Evolutionary conservation across 768 basidiomycete genomes (phyloP).

Genomic region (Mycena olivaceomarginata): DNA sequence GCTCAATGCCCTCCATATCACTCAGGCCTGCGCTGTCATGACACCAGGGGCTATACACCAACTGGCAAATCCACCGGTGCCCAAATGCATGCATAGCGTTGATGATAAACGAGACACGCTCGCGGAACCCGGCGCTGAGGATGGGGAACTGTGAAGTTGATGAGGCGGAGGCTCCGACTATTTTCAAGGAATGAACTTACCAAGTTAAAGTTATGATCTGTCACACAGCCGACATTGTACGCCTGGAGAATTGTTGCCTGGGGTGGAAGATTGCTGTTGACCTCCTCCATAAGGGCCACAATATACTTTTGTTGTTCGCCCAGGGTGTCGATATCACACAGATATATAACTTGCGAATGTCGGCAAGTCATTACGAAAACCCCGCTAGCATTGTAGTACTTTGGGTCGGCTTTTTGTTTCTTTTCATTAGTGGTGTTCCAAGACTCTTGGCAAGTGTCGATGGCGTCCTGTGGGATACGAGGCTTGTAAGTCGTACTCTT

Average conservation of each 20-base stretch:
- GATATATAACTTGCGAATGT: conserved; percentile 57
- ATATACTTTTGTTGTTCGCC: conserved; percentile 54
- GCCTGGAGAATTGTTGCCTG: conserved; percentile 49
- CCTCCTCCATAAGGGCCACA: conserved; percentile 55
- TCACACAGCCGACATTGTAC: conserved; percentile 60
- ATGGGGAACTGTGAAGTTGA: too few relatives aligned
- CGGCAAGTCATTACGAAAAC: conserved; percentile 61
- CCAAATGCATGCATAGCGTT: too few relatives aligned
- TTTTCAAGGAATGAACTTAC: conserved; percentile 2
- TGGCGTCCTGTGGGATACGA: not conserved
- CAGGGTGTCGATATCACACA: too few relatives aligned
- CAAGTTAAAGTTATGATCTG: conserved; percentile 39
- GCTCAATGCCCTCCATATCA: too few relatives aligned
- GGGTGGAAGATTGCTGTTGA: conserved; percentile 54
- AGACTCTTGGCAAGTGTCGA: not conserved
- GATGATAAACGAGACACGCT: too few relatives aligned
- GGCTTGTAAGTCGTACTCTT: too few relatives aligned
- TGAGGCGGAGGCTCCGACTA: too few relatives aligned
- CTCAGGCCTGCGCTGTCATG: too few relatives aligned
- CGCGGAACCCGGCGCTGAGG: too few relatives aligned
- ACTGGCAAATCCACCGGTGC: too few relatives aligned
- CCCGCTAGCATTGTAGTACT: conserved; percentile 56
- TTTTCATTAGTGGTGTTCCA: conserved; percentile 56
- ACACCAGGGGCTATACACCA: too few relatives aligned
- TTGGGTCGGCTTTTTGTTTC: conserved; percentile 49